Conservation (phyloP, 2,329 filamentous ascomycete species). For the Botrytis aclada region DNA sequence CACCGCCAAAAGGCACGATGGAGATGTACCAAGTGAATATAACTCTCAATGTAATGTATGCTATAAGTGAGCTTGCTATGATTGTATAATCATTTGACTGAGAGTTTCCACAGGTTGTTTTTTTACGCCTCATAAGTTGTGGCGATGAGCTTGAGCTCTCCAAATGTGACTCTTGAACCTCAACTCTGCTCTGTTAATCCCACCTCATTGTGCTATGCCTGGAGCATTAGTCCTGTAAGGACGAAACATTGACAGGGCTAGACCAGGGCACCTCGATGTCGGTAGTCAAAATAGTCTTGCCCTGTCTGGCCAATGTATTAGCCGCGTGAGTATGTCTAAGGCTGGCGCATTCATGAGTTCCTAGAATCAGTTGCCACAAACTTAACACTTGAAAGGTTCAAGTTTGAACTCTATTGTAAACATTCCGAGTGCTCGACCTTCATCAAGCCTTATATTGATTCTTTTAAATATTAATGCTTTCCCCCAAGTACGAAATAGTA, state of each 20-base stretch:
- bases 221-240: neutral
- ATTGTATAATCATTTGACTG: neutral
- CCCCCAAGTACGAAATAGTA: neutral
- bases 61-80: neutral
- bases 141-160: neutral
- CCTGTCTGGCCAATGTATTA: neutral
- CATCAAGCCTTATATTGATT: neutral
- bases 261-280: neutral
- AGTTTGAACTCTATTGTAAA: neutral
- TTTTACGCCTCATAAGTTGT: neutral
- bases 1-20: neutral
- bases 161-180: neutral
- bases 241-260: fast-evolving
- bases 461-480: neutral
- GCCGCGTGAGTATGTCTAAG: neutral
- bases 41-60: neutral
- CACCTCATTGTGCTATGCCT: neutral
- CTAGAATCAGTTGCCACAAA: neutral
- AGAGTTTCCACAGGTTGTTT: neutral
- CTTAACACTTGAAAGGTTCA: neutral
- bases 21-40: neutral
- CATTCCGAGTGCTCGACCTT: neutral
- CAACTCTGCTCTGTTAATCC: neutral
- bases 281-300: neutral
- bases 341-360: neutral